These are phyloP conservation scores for Fusarium miscanthi DNA, from an alignment of 2,329 filamentous ascomycete genomes.

Conservation along the genomic window DNA sequence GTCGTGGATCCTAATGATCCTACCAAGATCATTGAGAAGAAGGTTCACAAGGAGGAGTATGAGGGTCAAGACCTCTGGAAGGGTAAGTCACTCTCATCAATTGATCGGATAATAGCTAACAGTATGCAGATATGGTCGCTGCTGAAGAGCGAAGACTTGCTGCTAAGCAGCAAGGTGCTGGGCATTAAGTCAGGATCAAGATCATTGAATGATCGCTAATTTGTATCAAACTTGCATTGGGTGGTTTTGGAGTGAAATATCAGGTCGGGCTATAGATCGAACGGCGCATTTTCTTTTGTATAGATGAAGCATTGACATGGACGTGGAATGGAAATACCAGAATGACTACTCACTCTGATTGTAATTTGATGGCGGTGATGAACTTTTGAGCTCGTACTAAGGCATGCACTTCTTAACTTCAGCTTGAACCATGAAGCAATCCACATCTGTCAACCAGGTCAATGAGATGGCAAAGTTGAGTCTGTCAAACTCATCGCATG, in stretches of 20 bases:
- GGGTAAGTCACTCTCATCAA: constrained; percentile 61
- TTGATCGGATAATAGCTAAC: constrained; percentile 3
- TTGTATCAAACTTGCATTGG: constrained; percentile 17
- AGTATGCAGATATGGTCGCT: constrained; percentile 78
- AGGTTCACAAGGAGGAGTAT: constrained; percentile 86
- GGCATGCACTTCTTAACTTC: background rate
- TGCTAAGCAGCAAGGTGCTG: constrained; percentile 49
- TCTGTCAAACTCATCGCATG: background rate
- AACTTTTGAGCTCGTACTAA: fast-evolving
- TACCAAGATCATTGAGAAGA: constrained; percentile 88
- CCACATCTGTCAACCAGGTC: fast-evolving
- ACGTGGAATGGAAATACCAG: background rate
- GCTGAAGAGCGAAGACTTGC: constrained; percentile 75
- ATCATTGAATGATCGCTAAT: background rate
- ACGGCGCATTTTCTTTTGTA: background rate
- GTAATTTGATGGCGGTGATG: fast-evolving
- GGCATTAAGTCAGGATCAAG: background rate
- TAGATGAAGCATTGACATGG: background rate
- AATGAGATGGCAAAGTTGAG: background rate
- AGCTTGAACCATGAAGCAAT: background rate
- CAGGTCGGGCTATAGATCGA: background rate
- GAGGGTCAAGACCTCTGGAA: constrained; percentile 94
- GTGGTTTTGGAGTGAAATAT: background rate
- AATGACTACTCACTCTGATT: background rate
- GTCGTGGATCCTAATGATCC: constrained; percentile 84